Evolutionary conservation across 257 asterid species (phyloP).

Genomic region (Rauvolfia tetraphylla): DNA sequence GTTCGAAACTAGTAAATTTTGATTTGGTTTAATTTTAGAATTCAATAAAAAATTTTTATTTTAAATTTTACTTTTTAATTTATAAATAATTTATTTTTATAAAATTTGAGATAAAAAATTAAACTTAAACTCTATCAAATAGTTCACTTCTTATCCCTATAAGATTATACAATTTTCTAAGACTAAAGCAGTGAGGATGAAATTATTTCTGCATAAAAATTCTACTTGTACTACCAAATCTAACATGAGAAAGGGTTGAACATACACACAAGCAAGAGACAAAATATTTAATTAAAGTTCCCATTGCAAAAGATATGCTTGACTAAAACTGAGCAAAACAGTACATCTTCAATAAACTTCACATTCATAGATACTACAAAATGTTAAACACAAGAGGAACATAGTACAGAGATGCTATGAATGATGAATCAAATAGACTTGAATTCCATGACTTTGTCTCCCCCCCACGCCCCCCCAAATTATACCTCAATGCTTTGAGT

Average conservation of each 20-base stretch:
- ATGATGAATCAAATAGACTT: background rate
- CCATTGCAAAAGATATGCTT: background rate
- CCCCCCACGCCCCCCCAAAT: slow-evolving; percentile 2
- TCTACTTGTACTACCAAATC: too few species aligned
- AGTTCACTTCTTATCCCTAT: too few species aligned
- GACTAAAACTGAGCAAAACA: background rate
- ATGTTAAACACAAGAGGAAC: background rate
- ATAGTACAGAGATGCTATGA: background rate
- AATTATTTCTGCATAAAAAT: too few species aligned
- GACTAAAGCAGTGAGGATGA: too few species aligned
- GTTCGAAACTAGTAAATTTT: too few species aligned
- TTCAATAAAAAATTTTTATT: too few species aligned
- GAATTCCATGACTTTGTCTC: background rate
- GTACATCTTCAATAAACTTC: background rate
- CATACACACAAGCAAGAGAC: background rate
- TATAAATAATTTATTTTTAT: too few species aligned
- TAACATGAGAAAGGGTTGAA: background rate
- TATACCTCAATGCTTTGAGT: background rate
- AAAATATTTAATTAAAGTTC: background rate
- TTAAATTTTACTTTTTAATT: too few species aligned
- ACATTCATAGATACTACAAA: background rate
- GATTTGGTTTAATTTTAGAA: too few species aligned
- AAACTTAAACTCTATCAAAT: too few species aligned
- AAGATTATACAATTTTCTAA: too few species aligned
- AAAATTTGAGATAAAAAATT: too few species aligned